Base-by-base conservation (phyloP, 805 yeast species). In the Metschnikowia peoriensis region DNA sequence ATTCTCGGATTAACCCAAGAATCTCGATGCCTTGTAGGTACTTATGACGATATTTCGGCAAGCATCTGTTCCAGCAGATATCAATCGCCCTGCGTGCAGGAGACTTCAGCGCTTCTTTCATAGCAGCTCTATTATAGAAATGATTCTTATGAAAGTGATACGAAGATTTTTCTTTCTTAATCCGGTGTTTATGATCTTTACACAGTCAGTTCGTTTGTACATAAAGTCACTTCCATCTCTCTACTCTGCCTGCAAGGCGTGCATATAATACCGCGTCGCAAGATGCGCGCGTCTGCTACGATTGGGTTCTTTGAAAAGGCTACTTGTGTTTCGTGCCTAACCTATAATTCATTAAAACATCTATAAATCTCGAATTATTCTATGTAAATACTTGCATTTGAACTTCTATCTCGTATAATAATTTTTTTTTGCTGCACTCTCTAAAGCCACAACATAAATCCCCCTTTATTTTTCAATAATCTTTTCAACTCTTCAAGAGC, bases 21-120 rank as follows among this genome's bases (percentile, higher is more conserved):
- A 55, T 50, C 22, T 53, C 57, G 7, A 47, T 38, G 35, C 49
- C 47, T 8, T 50, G 48, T 22, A 57, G 48, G 28, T 28, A 55
- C 34, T 52, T 50, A 6, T 35, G 29, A 7, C 40, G 29, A 17
- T 43, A 39, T 15, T 41, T 28, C 11, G 37, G 42, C 40, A 45
- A 22, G 15, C 50, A 52, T 11, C 28, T 46, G 38, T 43, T 37
- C 62, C 62, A 59, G 28, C 57, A 47, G 10, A 59, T 51, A 38
- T 52, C 51, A 28, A 54, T 39, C 28, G 47, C 53, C 44, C 29
- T 50, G 22, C 14, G 47, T 17, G 53, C 53, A 35, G 50, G 47
- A 12, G 47, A 35, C 27, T 28, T 42, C 27, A 10, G 16, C 27
- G 28, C 8, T 15, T n/a, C 11, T 16, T 38, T 38, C 40, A 38